Evolutionary conservation across 345 rosid genomes (phyloP), one percentile per base, ranked within the genome.

Genomic region (Schrenkiella parvula): DNA sequence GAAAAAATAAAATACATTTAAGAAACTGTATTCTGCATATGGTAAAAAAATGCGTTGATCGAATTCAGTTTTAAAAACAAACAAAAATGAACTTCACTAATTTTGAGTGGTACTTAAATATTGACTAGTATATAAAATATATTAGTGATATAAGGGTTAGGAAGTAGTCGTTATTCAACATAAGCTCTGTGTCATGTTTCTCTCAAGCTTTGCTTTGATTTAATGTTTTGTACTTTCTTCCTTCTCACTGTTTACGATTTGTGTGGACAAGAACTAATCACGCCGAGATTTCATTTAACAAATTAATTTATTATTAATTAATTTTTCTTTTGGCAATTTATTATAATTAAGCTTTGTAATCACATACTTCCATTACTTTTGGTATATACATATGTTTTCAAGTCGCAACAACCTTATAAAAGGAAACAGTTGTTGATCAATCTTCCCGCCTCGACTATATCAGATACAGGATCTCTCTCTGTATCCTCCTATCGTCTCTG

Each of bases 371-470:
- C 23, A 44, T 44, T 44, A 44, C 1, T 4, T n/a, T n/a, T 42
- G 46, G 46, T 42, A 42, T n/a, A n/a, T n/a, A n/a, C n/a, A n/a
- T n/a, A n/a, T n/a, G n/a, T n/a, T n/a, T n/a, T n/a, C n/a, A n/a
- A n/a, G n/a, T 11, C 70, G 42, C 64, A 32, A 26, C 25, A 22
- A 26, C 42, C 51, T 61, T 66, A 74, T 74, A 67, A 50, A 67
- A 59, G 63, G 12, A 41, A 59, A 67, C 56, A 66, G 68, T 58
- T 13, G 55, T 22, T 50, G 53, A 31, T 66, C 68, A 66, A 23
- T 48, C 62, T 74, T 66, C 78, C 78, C 78, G 72, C 78, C 68
- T 37, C 37, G 3, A n/a, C n/a, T n/a, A n/a, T n/a, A n/a, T n/a
- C n/a, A n/a, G n/a, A n/a, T n/a, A n/a, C n/a, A n/a, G n/a, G n/a